Evolutionary conservation across 2,329 filamentous ascomycete genomes (phyloP).

Genomic region (Cryoendolithus antarcticus): DNA sequence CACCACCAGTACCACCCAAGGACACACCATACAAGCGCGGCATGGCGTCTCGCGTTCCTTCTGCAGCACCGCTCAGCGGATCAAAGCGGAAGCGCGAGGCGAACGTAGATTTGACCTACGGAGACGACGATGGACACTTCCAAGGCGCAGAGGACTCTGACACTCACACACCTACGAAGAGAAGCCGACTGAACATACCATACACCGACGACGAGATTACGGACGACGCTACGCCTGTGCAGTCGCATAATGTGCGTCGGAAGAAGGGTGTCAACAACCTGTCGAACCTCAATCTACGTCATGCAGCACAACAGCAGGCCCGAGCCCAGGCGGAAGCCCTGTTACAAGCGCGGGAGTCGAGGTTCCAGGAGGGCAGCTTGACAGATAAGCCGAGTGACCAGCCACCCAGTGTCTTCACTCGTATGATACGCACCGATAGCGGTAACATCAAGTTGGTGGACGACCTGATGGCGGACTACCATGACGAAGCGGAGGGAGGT

Average conservation of each 20-base stretch:
- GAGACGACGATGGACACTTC: slow-evolving; percentile 9
- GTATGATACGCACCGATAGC: slow-evolving; percentile 20
- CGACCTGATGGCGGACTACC: slow-evolving; percentile 28
- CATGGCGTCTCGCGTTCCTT: slow-evolving; percentile 10
- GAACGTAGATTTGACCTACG: slow-evolving; percentile 11
- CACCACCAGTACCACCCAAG: slow-evolving; percentile 21
- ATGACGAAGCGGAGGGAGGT: slow-evolving; percentile 7
- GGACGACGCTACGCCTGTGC: slow-evolving; percentile 14
- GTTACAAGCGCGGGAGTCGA: slow-evolving; percentile 42
- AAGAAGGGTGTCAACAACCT: slow-evolving; percentile 23
- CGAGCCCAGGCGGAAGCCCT: slow-evolving; percentile 5
- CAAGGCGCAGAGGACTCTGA: slow-evolving; percentile 10
- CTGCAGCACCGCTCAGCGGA: slow-evolving; percentile 12
- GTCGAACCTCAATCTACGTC: slow-evolving; percentile 22
- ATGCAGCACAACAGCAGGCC: slow-evolving; percentile 17
- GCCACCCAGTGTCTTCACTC: slow-evolving; percentile 58
- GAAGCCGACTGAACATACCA: slow-evolving; percentile 13
- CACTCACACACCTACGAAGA: slow-evolving; percentile 16
- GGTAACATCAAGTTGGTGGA: slow-evolving; percentile 22
- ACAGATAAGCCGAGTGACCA: slow-evolving; percentile 62
- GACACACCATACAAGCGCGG: slow-evolving; percentile 12
- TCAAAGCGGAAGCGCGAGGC: slow-evolving; percentile 20
- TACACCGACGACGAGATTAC: slow-evolving; percentile 12
- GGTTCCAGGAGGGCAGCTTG: slow-evolving; percentile 70
- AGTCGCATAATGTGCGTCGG: slow-evolving; percentile 19